Percentiles rank a stretch among this genome's conserved stretches.
phyloP scores from a whole-genome alignment of 2,329 filamentous ascomycete genomes.

The Colletotrichum sp. region DNA sequence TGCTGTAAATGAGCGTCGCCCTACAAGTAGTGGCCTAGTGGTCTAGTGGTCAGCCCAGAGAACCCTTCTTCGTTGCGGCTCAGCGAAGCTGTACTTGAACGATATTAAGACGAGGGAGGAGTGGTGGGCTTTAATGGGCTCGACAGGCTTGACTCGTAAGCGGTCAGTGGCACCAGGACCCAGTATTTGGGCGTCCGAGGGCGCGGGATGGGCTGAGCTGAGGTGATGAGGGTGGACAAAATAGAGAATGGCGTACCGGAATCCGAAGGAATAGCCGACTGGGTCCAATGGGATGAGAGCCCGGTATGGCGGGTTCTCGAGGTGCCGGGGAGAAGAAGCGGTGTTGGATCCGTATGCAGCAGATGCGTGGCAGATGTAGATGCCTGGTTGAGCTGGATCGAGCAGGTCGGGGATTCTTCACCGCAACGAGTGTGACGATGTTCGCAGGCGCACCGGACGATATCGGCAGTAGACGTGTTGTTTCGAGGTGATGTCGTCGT shows the following conservation, averaged over 20 bases:
- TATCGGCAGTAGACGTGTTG: neutral
- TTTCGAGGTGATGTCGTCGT: neutral
- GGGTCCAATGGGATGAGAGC: neutral
- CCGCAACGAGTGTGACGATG: neutral
- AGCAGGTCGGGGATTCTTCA: neutral
- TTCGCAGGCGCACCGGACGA: neutral
- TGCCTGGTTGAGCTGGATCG: neutral
- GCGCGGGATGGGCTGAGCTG: slow-evolving; percentile 8
- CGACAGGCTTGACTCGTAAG: slow-evolving; percentile 3
- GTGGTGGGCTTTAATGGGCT: neutral
- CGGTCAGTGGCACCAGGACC: slow-evolving; percentile 3
- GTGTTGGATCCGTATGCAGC: neutral
- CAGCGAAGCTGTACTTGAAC: neutral
- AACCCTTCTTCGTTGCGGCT: slow-evolving; percentile 6
- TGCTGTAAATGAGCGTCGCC: neutral
- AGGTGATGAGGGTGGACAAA: neutral
- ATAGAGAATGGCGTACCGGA: neutral
- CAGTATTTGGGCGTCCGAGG: neutral
- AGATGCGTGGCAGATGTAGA: neutral
- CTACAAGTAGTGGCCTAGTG: slow-evolving; percentile 2
- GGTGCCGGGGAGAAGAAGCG: neutral
- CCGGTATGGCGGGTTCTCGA: neutral
- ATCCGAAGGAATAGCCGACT: neutral
- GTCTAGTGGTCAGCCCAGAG: slow-evolving; percentile 10
- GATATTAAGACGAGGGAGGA: neutral